Evolutionary conservation across 768 basidiomycete genomes (phyloP).

Genomic region (Cystoderma amianthinum): DNA sequence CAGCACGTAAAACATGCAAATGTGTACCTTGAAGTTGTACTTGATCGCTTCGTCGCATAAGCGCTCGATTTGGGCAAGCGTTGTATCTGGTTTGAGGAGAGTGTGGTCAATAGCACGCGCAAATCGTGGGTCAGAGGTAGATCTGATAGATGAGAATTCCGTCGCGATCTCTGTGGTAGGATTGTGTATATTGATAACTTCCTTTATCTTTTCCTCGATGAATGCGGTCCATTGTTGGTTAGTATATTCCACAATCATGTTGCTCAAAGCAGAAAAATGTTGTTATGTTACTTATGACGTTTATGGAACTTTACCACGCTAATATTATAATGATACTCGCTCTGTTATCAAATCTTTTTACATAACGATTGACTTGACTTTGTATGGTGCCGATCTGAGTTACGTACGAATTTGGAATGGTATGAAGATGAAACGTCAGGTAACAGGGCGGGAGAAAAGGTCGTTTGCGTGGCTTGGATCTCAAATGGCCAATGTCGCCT

Average conservation of each 20-base stretch:
- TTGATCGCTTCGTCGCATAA: conserved; percentile 37
- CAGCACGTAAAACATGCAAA: background rate
- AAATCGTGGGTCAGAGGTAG: conserved; percentile 21
- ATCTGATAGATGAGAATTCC: conserved; percentile 15
- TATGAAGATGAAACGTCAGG: too few species aligned
- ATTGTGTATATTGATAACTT: too few species aligned
- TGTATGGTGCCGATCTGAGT: too few species aligned
- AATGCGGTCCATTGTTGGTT: too few species aligned
- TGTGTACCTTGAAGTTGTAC: conserved; percentile 43
- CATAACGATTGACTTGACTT: too few species aligned
- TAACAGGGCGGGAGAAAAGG: too few species aligned
- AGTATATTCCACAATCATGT: background rate
- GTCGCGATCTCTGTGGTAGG: conserved; percentile 1
- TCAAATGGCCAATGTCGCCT: too few species aligned
- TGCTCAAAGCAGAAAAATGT: background rate
- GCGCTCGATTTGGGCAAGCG: conserved; percentile 19
- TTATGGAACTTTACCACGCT: too few species aligned
- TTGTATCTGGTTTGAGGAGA: conserved; percentile 44
- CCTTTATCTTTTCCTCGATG: background rate
- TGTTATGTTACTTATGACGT: background rate
- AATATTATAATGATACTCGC: too few species aligned
- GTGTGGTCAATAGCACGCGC: conserved; percentile 41
- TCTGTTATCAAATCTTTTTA: too few species aligned
- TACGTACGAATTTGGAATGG: too few species aligned
- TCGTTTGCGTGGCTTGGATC: too few species aligned